Percentiles rank a stretch among this genome's conserved stretches.
Evolutionary conservation across 148 eudicot species (phyloP).

Genomic region (Camellia sinensis): DNA sequence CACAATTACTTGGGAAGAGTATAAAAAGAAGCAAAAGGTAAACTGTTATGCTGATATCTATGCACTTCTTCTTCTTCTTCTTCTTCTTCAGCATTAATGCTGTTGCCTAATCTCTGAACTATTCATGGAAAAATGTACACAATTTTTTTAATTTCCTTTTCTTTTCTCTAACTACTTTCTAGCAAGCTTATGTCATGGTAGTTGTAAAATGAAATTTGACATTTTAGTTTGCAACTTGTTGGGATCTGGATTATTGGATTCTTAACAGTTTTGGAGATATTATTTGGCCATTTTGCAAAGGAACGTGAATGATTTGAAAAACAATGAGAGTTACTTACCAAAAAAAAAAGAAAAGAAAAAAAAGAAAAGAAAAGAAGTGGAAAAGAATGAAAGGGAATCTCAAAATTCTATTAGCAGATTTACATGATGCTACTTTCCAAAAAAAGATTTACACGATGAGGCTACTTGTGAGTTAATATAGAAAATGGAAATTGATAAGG

Average conservation of each 20-base stretch:
- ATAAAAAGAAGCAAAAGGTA: constrained; percentile 94
- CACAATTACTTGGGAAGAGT: constrained; percentile 99
- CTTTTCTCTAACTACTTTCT: too few species aligned
- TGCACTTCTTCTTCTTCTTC: background rate
- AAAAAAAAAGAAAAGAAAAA: too few species aligned
- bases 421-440: background rate
- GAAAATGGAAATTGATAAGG: background rate
- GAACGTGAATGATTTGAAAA: too few species aligned
- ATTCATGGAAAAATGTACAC: background rate
- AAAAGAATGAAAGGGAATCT: background rate
- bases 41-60: background rate
- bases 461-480: background rate
- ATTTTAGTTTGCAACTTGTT: background rate
- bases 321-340: too few species aligned
- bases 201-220: constrained; percentile 4
- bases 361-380: too few species aligned
- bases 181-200: too few species aligned
- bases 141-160: too few species aligned
- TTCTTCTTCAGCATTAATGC: background rate
- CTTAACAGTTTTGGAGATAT: background rate
- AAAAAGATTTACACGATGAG: too few species aligned
- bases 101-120: background rate
- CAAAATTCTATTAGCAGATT: background rate
- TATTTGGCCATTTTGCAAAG: too few species aligned
- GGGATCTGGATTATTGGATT: background rate